These are phyloP conservation scores for Diplocarpon mali DNA, from an alignment of 2,329 filamentous ascomycete genomes.

Conservation along the genomic window DNA sequence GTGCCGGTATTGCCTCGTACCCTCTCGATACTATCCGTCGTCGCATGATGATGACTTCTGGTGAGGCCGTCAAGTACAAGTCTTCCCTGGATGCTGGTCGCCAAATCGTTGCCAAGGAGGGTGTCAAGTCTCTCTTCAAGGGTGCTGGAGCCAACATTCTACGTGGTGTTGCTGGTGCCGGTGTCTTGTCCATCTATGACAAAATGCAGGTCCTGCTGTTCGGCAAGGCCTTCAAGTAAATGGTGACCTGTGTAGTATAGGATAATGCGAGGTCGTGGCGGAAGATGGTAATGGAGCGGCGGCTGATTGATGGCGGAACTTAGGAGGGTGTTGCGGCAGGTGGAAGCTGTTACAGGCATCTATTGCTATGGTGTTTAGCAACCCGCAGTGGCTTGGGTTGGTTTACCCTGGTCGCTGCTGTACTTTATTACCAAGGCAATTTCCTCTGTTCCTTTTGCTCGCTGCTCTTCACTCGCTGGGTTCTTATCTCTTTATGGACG, in stretches of 20 bases:
- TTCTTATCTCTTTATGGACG: slow-evolving; percentile 15
- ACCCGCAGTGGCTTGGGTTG: slow-evolving; percentile 23
- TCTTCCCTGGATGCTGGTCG: slow-evolving; percentile 87
- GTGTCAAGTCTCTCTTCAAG: slow-evolving; percentile 99
- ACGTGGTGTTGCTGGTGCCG: slow-evolving; percentile 99
- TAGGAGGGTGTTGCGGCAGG: slow-evolving; percentile 19
- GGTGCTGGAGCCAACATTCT: slow-evolving; percentile 99
- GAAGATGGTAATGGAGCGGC: slow-evolving; percentile 17
- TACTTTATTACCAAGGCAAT: slow-evolving; percentile 31
- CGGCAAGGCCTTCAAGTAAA: slow-evolving; percentile 95
- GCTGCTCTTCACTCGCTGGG: slow-evolving; percentile 19
- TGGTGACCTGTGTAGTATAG: slow-evolving; percentile 23
- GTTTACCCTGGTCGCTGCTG: slow-evolving; percentile 24
- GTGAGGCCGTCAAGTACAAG: slow-evolving; percentile 99
- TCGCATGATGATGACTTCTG: slow-evolving; percentile 99
- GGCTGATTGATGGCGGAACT: slow-evolving; percentile 10
- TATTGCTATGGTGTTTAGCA: slow-evolving; percentile 28
- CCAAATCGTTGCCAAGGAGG: slow-evolving; percentile 97
- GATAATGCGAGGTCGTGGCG: slow-evolving; percentile 9
- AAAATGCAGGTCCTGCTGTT: slow-evolving; percentile 98
- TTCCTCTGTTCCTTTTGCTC: slow-evolving; percentile 25
- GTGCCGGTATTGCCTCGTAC: slow-evolving; percentile 99
- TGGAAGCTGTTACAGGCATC: slow-evolving; percentile 26
- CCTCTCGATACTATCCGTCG: slow-evolving; percentile 99
- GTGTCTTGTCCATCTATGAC: slow-evolving; percentile 99